Evolutionary conservation across 1,284 basidiomycete genomes (phyloP), one percentile per base, ranked within the genome.

Genomic region (Inonotus obliquus): DNA sequence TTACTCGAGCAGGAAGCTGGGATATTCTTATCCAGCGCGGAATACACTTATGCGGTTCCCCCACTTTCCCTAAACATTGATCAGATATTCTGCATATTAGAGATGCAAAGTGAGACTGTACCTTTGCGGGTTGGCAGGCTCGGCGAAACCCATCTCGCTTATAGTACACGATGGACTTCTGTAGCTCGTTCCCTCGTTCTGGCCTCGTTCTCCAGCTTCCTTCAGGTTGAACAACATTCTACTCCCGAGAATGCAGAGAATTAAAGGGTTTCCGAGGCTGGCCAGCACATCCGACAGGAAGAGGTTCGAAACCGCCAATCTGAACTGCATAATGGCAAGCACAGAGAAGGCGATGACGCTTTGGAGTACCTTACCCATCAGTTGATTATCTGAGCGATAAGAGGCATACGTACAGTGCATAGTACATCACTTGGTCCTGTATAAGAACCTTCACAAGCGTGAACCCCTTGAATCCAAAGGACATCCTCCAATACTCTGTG

Each of bases 201-300:
- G 23, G 13, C 48, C 48, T 23, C 21, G 48, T 25, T 57, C 39
- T 27, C 41, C 55, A 1, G 41, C 41, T n/a, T 47, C 44, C 19
- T 57, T 57, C 55, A 57, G 5, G 17, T 57, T 57, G 27, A 44
- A 45, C 13, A 57, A 11, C 55, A 57, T 27, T 6, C 55, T 4
- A 25, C 44, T 45, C 2, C 55, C 39, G 27, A 57, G 55, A n/a
- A 57, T 13, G 4, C 19, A 47, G 10, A 57, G 55, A 17, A 57
- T 32, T 19, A 39, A n/a, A 17, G 52, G 59, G 23, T 55, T 60
- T n/a, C 59, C 59, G 25, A 60, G 37, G 19, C 47, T 27, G 4
- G 10, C 29, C 1, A 59, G 25, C 13, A 55, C 27, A n/a, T 13
- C 27, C n/a, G 53, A 29, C n/a, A 41, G 13, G 17, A 38, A 37